Base-by-base conservation (phyloP, 2,329 filamentous ascomycete genomes). In the Venturia asperata region DNA sequence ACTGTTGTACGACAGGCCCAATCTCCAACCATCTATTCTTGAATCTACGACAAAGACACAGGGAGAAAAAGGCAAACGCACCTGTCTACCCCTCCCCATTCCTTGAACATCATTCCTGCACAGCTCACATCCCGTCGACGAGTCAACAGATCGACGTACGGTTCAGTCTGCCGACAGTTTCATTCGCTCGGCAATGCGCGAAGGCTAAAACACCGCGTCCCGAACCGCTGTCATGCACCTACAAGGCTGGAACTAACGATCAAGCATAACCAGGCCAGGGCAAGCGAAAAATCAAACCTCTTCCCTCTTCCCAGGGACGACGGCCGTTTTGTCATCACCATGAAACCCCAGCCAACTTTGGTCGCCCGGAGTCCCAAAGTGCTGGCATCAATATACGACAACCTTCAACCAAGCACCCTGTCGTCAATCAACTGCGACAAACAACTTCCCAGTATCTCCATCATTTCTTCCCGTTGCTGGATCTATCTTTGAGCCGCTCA, bases 221-320 rank as follows among this genome's bases (percentile, higher is more conserved):
- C 47, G 47, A 21, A 52, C 47, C 47, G 47, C 47, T 52, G 47
- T 52, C 47, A 52, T 52, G 39, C 47, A 21, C 21, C 13, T 27
- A 5, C 24, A 52, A 30, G 11, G 24, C n/a, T n/a, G n/a, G n/a
- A n/a, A n/a, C n/a, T 49, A 52, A 13, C 45, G n/a, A 49, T 3
- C 47, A 4, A 21, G 15, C 47, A 34, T 34, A 34, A 34, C 30
- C 30, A 52, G 21, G 21, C 9, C 47, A 52, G 24, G 47, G 47
- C 47, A 27, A 15, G 47, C 47, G 47, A 52, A 27, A 52, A 52
- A 5, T 52, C 47, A 13, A 52, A 24, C 3, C n/a, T 49, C n/a
- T 4, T 24, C 10, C 45, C 4, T 2, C 39, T 41, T 41, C 2
- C 39, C 39, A 41, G 39, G 39, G 39, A 15, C 39, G 10, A 41